Conservation (phyloP, 495 filamentous ascomycete species). For the Lentithecium fluviatile region DNA sequence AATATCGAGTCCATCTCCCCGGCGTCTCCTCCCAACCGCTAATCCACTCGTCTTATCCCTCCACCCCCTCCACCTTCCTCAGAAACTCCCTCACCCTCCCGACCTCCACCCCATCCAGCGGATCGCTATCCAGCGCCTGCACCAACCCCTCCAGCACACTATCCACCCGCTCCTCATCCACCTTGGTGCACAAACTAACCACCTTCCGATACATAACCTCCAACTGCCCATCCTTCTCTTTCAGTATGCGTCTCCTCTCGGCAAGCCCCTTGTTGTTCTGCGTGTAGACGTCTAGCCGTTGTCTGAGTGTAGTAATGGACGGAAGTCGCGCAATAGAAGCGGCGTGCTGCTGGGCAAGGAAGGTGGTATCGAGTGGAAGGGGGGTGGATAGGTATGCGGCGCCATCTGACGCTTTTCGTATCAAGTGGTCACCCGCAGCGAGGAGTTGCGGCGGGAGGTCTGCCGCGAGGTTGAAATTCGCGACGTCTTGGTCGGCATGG, state of each 20-base stretch:
- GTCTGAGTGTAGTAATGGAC: constrained; percentile 36
- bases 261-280: constrained; percentile 49
- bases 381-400: constrained; percentile 21
- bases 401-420: constrained; percentile 19
- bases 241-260: constrained; percentile 51
- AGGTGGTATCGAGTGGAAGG: constrained; percentile 9
- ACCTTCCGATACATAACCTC: constrained; percentile 69
- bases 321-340: constrained; percentile 39
- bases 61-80: constrained; percentile 60
- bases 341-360: constrained; percentile 9
- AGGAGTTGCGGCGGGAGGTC: constrained; percentile 37
- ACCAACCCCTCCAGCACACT: constrained; percentile 60
- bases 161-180: constrained; percentile 64
- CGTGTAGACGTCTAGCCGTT: constrained; percentile 50
- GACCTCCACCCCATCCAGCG: constrained; percentile 62
- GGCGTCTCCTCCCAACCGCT: no score
- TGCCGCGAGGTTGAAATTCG: constrained; percentile 43
- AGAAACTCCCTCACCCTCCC: constrained; percentile 70
- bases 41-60: constrained; percentile 8
- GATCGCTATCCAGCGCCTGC: constrained; percentile 72
- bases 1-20: no score
- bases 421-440: constrained; percentile 23
- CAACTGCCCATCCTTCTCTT: constrained; percentile 61
- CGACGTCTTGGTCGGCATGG: constrained; percentile 57
- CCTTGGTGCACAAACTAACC: constrained; percentile 66